Evolutionary conservation across 371 early-diverging fungal species (phyloP).

Genomic region (Encephalitozoon cuniculi): DNA sequence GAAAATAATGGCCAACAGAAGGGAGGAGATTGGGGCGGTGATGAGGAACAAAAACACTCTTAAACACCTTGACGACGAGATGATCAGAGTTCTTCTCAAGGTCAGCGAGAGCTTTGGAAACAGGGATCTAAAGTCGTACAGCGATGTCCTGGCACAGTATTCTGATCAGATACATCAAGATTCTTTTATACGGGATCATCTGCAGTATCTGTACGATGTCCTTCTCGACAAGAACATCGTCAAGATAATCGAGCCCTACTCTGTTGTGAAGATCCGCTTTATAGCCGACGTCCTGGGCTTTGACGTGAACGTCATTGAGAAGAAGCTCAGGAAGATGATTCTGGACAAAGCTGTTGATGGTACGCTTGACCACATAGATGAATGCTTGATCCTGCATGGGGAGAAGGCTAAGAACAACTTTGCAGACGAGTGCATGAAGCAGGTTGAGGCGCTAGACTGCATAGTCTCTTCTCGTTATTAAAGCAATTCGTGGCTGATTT

Average conservation of each 20-base stretch:
- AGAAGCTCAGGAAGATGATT: slow-evolving; percentile 61
- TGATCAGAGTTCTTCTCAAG: slow-evolving; percentile 44
- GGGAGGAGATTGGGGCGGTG: slow-evolving; percentile 47
- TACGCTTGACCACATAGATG: slow-evolving; percentile 57
- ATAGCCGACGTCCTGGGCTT: slow-evolving; percentile 52
- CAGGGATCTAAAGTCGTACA: slow-evolving; percentile 52
- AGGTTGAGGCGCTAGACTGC: background rate
- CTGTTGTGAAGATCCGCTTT: slow-evolving; percentile 55
- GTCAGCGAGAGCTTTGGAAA: slow-evolving; percentile 41
- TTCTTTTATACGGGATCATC: slow-evolving; percentile 55
- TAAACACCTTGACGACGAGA: slow-evolving; percentile 22
- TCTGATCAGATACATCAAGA: slow-evolving; percentile 35
- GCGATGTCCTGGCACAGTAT: slow-evolving; percentile 42
- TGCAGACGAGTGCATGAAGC: slow-evolving; percentile 15
- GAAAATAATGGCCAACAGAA: slow-evolving; percentile 53
- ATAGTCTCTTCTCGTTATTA: slow-evolving; percentile 5
- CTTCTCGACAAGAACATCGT: slow-evolving; percentile 61
- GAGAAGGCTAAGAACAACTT: slow-evolving; percentile 3
- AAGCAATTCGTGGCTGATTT: background rate
- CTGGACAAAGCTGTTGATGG: slow-evolving; percentile 59
- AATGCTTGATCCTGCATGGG: slow-evolving; percentile 42
- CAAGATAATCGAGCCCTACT: slow-evolving; percentile 62
- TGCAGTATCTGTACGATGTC: slow-evolving; percentile 51
- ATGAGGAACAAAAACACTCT: slow-evolving; percentile 43
- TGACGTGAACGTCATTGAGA: slow-evolving; percentile 52